Evolutionary conservation across 1,284 basidiomycete species (phyloP).

Genomic region (Tylopilus sp.): DNA sequence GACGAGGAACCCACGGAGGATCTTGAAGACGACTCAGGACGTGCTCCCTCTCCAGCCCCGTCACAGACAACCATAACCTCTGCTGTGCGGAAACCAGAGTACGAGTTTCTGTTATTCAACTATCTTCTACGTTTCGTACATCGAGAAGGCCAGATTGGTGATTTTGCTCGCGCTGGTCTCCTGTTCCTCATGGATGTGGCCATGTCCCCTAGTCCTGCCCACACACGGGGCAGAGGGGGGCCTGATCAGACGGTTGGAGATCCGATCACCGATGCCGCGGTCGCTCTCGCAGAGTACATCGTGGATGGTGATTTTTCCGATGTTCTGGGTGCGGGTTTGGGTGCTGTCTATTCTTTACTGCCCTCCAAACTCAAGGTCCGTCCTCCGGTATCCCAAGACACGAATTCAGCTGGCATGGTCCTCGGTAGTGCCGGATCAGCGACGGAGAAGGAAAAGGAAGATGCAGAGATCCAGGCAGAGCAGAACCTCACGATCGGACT

Average conservation of each 20-base stretch:
- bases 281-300: constrained; percentile 88
- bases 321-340: constrained; percentile 89
- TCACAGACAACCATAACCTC: constrained; percentile 59
- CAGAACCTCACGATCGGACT: constrained; percentile 58
- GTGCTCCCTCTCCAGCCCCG: constrained; percentile 49
- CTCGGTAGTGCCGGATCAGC: constrained; percentile 54
- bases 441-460: constrained; percentile 54
- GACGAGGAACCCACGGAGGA: constrained; percentile 35
- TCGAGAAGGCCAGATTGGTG: constrained; percentile 89
- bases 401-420: constrained; percentile 50
- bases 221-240: constrained; percentile 32
- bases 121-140: constrained; percentile 95
- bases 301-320: constrained; percentile 95
- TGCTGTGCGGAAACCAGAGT: constrained; percentile 69
- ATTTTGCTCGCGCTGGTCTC: constrained; percentile 88
- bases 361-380: constrained; percentile 80
- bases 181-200: constrained; percentile 92
- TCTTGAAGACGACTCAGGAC: constrained; percentile 30
- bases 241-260: constrained; percentile 41
- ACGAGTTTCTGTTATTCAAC: constrained; percentile 92
- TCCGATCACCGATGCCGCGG: constrained; percentile 73
- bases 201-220: constrained; percentile 65
- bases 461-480: constrained; percentile 51
- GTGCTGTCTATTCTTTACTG: constrained; percentile 88
- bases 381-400: constrained; percentile 42